phyloP scores from a whole-genome alignment of 495 filamentous ascomycete species.

The Clavariopsis aquatica region DNA sequence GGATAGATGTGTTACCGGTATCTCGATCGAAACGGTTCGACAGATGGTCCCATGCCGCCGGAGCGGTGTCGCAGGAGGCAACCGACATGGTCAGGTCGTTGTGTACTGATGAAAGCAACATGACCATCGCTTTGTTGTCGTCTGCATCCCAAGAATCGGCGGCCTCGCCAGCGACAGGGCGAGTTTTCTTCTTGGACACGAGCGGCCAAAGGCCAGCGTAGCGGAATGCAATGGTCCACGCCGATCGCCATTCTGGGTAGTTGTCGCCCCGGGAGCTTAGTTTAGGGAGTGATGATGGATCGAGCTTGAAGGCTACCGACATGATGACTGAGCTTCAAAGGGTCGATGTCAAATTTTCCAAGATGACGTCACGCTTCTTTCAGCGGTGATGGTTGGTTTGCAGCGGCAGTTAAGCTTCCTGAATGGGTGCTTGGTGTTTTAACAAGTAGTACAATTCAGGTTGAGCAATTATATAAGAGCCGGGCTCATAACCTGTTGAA shows the following conservation, averaged over 20 bases:
- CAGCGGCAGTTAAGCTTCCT: too few species aligned
- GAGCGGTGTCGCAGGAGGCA: neutral
- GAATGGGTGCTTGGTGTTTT: too few species aligned
- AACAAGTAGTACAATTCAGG: too few species aligned
- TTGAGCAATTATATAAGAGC: too few species aligned
- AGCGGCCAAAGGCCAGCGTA: slow-evolving; percentile 2
- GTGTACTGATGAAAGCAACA: neutral
- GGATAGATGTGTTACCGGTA: neutral
- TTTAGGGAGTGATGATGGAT: neutral
- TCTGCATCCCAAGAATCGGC: neutral
- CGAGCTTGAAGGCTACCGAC: neutral
- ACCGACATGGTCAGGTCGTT: neutral
- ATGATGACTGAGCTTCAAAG: too few species aligned
- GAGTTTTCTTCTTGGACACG: neutral
- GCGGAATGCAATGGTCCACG: neutral
- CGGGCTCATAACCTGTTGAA: too few species aligned
- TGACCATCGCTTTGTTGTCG: neutral
- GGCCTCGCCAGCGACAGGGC: neutral
- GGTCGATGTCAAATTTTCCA: too few species aligned
- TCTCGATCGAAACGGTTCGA: neutral
- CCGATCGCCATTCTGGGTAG: slow-evolving; percentile 1
- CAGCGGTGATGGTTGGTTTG: too few species aligned
- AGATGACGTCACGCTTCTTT: too few species aligned
- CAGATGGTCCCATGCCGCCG: neutral
- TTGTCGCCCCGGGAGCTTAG: neutral